Base-by-base conservation (phyloP, 306 rosid genomes). In the Sindora glabra region DNA sequence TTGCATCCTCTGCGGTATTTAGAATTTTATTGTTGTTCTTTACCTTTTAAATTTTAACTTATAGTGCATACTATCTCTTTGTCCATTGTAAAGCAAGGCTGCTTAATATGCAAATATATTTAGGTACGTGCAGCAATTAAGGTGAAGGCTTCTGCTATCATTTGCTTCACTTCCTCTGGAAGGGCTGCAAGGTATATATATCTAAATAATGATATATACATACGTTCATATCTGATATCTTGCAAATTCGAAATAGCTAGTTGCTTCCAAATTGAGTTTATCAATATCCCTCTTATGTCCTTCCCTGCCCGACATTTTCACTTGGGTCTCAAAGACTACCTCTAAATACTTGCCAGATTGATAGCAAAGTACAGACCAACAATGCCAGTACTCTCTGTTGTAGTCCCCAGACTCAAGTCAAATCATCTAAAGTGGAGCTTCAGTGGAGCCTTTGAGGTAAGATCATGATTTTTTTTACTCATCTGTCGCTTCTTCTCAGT, bases 81-180 rank as follows among this genome's bases (percentile, higher is more conserved):
- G 22, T 53, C 16, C 5, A 5, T 18, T 32, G n/a, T 32, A 36
- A 23, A 42, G 33, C 6, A n/a, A 53, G 48, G 52, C 39, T 56
- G 67, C n/a, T n/a, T 64, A 22, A 59, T 24, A 27, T 3, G 29
- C 46, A 44, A 47, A 69, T 63, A 22, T 73, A 49, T 71, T 39
- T 70, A 94, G 99, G 99, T 94, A 11, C 83, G 99, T 42, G 99
- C 99, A 33, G 99, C 99, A 58, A 89, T 94, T 64, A 94, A 94
- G 86, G 99, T 94, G 89, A 94, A 84, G 79, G 99, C 99, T 37
- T 89, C 97, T 23, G 76, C 77, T 52, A 86, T 94, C 41, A 94
- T 94, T 71, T 94, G 99, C 76, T 89, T 94, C 69, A 94, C 99
- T 71, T 86, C 99, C 65, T 84, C 99, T 32, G 99, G 99, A 82